Evolutionary conservation across 805 yeast genomes (phyloP).

Genomic region (Zygosaccharomyces pseudorouxii): DNA sequence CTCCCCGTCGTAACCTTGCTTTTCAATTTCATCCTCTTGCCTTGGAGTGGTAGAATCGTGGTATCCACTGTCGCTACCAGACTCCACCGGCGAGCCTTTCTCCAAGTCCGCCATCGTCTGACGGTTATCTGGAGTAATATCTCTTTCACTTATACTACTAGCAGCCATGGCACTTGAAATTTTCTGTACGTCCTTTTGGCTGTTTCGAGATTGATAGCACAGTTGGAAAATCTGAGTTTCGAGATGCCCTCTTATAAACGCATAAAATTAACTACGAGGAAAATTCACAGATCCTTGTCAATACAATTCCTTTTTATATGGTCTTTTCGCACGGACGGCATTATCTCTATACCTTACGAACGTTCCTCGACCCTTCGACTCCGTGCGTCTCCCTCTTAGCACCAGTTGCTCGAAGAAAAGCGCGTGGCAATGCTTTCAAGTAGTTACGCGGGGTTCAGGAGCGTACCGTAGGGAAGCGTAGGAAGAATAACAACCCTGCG

Average conservation of each 20-base stretch:
- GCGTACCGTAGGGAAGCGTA: neutral
- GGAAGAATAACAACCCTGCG: neutral
- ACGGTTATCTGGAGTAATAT: neutral
- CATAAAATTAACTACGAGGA: neutral
- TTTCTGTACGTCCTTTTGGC: no score
- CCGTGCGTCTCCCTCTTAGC: neutral
- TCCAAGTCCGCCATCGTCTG: neutral
- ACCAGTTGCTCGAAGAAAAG: neutral
- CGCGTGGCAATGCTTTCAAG: neutral
- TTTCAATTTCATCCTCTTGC: neutral
- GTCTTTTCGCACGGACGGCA: slow-evolving; percentile 3
- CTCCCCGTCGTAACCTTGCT: neutral
- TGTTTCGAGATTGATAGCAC: no score
- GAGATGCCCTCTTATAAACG: neutral
- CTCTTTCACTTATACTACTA: slow-evolving; percentile 1
- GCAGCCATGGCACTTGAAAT: neutral
- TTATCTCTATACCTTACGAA: neutral
- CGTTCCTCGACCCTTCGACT: neutral
- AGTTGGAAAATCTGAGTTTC: no score
- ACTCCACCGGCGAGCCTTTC: neutral
- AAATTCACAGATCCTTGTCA: neutral
- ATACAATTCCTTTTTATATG: neutral
- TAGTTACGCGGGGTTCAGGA: neutral
- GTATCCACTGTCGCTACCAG: neutral
- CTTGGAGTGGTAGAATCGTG: neutral